Evolutionary conservation across 169 alveolate species (phyloP).

Genomic region (Besnoitia besnoiti): DNA sequence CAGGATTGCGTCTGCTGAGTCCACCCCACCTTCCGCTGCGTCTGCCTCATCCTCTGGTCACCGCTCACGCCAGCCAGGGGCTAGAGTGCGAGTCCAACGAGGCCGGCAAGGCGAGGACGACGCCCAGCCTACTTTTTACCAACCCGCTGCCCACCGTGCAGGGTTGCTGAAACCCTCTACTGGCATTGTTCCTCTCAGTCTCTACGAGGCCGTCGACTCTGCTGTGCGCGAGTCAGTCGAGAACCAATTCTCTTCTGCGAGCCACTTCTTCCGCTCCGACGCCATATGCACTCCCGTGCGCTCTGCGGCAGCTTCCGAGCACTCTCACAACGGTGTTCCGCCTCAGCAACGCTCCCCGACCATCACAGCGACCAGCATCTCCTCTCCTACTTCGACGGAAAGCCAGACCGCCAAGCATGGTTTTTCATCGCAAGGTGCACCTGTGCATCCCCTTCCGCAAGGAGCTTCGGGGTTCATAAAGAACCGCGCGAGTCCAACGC

Average conservation of each 20-base stretch:
- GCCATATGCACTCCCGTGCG: background rate
- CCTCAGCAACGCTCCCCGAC: background rate
- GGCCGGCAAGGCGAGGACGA: too few relatives aligned
- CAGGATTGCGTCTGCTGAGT: too few relatives aligned
- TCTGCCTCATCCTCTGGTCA: too few relatives aligned
- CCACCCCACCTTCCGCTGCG: too few relatives aligned
- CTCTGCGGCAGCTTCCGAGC: background rate
- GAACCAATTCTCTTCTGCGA: background rate
- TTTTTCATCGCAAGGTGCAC: background rate
- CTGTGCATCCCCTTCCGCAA: background rate
- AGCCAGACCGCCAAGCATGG: background rate
- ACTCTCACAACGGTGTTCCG: background rate
- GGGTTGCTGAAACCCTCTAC: background rate
- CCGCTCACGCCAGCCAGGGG: too few relatives aligned
- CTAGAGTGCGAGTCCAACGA: too few relatives aligned
- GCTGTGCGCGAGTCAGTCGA: conserved; percentile 13
- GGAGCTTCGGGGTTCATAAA: background rate
- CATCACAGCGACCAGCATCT: background rate
- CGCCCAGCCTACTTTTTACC: too few relatives aligned
- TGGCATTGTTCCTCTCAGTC: conserved; percentile 17
- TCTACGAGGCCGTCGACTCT: conserved; percentile 9
- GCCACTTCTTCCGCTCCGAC: background rate
- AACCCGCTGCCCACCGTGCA: background rate
- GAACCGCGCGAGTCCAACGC: background rate
- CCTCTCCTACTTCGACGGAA: too few relatives aligned